Evolutionary conservation across 805 yeast species (phyloP).

Genomic region (Monosporozyma servazzii): DNA sequence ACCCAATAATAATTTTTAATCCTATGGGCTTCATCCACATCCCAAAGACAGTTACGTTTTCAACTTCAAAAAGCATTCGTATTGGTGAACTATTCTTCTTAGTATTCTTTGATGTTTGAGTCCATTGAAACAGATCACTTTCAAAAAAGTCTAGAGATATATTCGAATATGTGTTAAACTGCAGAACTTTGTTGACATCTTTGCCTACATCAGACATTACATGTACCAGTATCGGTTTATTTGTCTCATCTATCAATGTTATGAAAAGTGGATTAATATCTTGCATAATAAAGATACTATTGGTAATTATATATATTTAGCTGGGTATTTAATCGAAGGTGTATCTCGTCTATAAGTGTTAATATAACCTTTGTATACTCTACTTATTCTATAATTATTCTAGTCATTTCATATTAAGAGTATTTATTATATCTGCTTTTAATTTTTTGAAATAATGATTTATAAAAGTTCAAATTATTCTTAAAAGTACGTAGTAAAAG

Average conservation of each 20-base stretch:
- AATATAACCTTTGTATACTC: too few relatives aligned
- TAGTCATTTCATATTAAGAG: too few relatives aligned
- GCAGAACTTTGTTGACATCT: slow-evolving; percentile 18
- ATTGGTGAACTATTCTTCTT: slow-evolving; percentile 12
- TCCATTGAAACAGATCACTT: slow-evolving; percentile 21
- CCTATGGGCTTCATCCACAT: slow-evolving; percentile 23
- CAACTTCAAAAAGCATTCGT: slow-evolving; percentile 22
- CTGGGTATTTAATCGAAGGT: too few relatives aligned
- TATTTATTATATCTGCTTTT: too few relatives aligned
- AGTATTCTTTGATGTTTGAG: slow-evolving; percentile 3
- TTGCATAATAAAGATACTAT: neutral
- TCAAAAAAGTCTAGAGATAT: slow-evolving; percentile 28
- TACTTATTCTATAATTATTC: too few relatives aligned
- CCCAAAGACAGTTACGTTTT: slow-evolving; percentile 25
- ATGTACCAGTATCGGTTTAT: slow-evolving; percentile 23
- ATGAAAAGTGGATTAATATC: slow-evolving; percentile 11
- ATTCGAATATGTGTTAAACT: slow-evolving; percentile 27
- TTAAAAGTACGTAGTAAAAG: neutral
- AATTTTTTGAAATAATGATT: neutral
- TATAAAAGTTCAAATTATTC: neutral
- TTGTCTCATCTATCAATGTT: slow-evolving; percentile 18
- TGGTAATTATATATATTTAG: too few relatives aligned
- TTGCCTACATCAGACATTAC: slow-evolving; percentile 10
- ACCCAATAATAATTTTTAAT: slow-evolving; percentile 25
- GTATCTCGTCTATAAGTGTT: too few relatives aligned